Conservation (phyloP, 805 yeast genomes). For the Cyberlindnera americana region DNA sequence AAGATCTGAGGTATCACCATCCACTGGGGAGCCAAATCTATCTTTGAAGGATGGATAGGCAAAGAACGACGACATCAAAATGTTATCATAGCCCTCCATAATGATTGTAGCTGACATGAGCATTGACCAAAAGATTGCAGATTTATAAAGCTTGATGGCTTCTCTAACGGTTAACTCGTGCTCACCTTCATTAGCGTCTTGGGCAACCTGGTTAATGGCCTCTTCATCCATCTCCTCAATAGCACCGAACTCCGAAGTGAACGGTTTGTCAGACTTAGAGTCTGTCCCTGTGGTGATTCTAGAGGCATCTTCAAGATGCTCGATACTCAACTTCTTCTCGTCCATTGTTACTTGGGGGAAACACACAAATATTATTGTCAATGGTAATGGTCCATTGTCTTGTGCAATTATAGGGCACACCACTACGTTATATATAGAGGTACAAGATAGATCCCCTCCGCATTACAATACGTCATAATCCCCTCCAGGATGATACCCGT, state of each 20-base stretch:
- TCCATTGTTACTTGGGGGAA: neutral
- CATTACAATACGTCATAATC: too few relatives aligned
- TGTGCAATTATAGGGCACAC: too few relatives aligned
- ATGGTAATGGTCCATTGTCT: too few relatives aligned
- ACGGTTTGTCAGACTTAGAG: neutral
- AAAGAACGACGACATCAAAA: constrained; percentile 20
- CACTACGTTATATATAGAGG: too few relatives aligned
- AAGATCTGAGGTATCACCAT: constrained; percentile 26
- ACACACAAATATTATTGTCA: too few relatives aligned
- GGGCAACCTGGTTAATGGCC: constrained; percentile 13
- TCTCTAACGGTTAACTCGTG: constrained; percentile 19
- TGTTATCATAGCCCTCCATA: constrained; percentile 26
- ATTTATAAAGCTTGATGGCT: constrained; percentile 17
- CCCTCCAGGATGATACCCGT: too few relatives aligned
- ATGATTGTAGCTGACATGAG: constrained; percentile 21
- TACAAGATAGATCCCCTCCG: too few relatives aligned
- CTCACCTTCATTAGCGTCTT: constrained; percentile 19
- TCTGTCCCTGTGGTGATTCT: constrained; percentile 8
- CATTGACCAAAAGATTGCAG: constrained; percentile 21
- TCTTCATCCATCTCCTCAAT: constrained; percentile 16
- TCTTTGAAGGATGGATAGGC: constrained; percentile 24
- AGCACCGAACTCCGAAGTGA: constrained; percentile 4
- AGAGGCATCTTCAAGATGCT: constrained; percentile 18
- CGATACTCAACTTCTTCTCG: constrained; percentile 12
- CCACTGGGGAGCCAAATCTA: constrained; percentile 24